These are phyloP conservation scores for Penicillium roqueforti DNA, from an alignment of 495 filamentous ascomycete species.

Conservation along the genomic window DNA sequence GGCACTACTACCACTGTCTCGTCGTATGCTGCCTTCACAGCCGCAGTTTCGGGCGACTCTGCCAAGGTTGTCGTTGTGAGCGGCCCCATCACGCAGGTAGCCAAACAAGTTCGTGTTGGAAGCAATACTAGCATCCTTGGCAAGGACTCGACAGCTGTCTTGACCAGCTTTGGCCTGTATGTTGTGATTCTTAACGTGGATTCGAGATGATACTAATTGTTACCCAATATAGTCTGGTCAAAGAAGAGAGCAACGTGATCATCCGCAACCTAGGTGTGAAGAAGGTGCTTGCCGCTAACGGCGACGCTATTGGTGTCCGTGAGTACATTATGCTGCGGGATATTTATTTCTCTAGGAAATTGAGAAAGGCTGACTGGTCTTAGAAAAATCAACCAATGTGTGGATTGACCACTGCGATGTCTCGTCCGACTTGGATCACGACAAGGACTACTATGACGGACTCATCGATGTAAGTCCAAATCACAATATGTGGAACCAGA, in stretches of 20 bases:
- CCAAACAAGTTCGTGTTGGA: constrained; percentile 42
- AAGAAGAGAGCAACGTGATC: constrained; percentile 54
- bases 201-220: neutral
- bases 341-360: neutral
- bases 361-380: neutral
- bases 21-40: constrained; percentile 49
- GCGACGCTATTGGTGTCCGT: constrained; percentile 58
- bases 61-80: constrained; percentile 47
- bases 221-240: constrained; percentile 34
- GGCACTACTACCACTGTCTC: constrained; percentile 58
- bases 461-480: constrained; percentile 51
- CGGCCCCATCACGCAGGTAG: constrained; percentile 42
- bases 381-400: constrained; percentile 52
- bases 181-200: neutral
- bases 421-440: constrained; percentile 48
- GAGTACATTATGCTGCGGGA: constrained; percentile 8
- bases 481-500: neutral
- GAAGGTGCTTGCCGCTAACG: constrained; percentile 54
- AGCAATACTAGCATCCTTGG: constrained; percentile 56
- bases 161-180: constrained; percentile 33
- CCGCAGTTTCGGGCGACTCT: constrained; percentile 42
- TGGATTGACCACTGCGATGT: constrained; percentile 70
- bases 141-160: constrained; percentile 25
- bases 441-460: constrained; percentile 68
- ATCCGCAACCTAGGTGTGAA: constrained; percentile 58